These are phyloP conservation scores for Rhodotorula taiwanensis DNA, from an alignment of 768 basidiomycete species.

Conservation along the genomic window DNA sequence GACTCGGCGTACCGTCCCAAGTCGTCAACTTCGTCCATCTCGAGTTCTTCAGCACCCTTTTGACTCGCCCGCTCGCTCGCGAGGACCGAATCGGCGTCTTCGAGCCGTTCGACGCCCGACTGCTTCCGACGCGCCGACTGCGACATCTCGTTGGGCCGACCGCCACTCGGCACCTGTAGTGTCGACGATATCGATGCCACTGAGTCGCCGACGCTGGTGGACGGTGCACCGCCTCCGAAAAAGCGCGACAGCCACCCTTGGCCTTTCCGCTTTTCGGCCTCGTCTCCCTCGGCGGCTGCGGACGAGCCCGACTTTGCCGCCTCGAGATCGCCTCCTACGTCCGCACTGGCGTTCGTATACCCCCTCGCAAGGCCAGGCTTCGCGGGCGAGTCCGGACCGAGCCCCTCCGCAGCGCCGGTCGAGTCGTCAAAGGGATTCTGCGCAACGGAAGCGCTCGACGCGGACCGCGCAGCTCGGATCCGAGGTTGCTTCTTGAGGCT, in stretches of 20 bases:
- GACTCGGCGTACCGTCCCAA: slow-evolving; percentile 5
- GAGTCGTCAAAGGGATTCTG: slow-evolving; percentile 39
- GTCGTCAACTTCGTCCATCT: slow-evolving; percentile 35
- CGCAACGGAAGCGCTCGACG: slow-evolving; percentile 42
- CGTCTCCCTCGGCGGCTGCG: background rate
- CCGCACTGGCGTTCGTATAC: background rate
- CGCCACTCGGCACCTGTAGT: too few relatives aligned
- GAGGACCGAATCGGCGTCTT: slow-evolving; percentile 45
- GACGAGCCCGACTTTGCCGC: background rate
- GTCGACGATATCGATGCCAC: background rate
- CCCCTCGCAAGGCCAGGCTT: slow-evolving; percentile 44
- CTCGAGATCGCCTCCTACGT: slow-evolving; percentile 6
- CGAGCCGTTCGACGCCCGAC: slow-evolving; percentile 4
- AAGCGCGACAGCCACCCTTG: slow-evolving; percentile 16
- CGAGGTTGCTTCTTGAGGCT: slow-evolving; percentile 61
- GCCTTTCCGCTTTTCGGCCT: slow-evolving; percentile 2
- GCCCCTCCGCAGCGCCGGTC: too few relatives aligned
- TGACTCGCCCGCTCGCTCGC: slow-evolving; percentile 34
- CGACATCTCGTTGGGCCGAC: slow-evolving; percentile 13
- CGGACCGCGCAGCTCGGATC: slow-evolving; percentile 42
- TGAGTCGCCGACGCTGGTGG: background rate
- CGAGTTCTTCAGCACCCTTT: slow-evolving; percentile 15
- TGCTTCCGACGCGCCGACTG: slow-evolving; percentile 16
- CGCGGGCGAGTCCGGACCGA: slow-evolving; percentile 33
- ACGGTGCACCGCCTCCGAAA: background rate